Base-by-base conservation (phyloP, 2,329 filamentous ascomycete genomes). In the Aspergillus puulaauensis region DNA sequence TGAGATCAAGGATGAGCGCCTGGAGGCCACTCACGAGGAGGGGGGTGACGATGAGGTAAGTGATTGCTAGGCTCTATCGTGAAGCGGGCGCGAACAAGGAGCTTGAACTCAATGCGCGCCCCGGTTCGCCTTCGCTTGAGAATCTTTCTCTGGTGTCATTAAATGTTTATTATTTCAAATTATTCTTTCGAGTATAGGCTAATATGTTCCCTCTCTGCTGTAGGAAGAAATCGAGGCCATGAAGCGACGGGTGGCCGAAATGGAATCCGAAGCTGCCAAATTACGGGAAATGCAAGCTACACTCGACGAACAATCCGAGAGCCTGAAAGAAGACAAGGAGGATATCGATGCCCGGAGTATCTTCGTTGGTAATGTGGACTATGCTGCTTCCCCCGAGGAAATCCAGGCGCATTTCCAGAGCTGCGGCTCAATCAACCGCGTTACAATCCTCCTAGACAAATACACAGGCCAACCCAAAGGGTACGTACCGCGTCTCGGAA, bases 391-490 rank as follows among this genome's bases (percentile, higher is more conserved):
- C 27, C 95, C 95, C 2, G 95, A 99, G 78, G 95, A 99, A 80
- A 95, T 99, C 59, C 95, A 99, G 80, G 91, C 92, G 59, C 95
- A 99, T 73, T 99, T 99, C 80, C 92, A 96, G 81, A 96, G 88
- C 81, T 96, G 92, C 70, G 95, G 95, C 60, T 91, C 90, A 66
- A 99, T 99, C 82, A 99, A 99, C 77, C 89, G 95, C 60, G 95
- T 99, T 59, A 99, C 95, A 1, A 99, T 99, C 66, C 81, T 99
- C 66, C 80, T 99, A 67, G 95, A 99, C 80, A 99, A 99, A 81
- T 98, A 97, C 73, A 96, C 93, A 11, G 95, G 95, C 63, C 93
- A 98, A 81, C 95, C 95, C n/a, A 99, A 99, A 82, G 95, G 95
- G 93, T 96, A 81, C 77, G 88, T 84, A 12, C 8, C 24, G 17